Evolutionary conservation across 257 asterid genomes (phyloP), one percentile per base, ranked within the genome.

Genomic region (Primulina huaijiensis): DNA sequence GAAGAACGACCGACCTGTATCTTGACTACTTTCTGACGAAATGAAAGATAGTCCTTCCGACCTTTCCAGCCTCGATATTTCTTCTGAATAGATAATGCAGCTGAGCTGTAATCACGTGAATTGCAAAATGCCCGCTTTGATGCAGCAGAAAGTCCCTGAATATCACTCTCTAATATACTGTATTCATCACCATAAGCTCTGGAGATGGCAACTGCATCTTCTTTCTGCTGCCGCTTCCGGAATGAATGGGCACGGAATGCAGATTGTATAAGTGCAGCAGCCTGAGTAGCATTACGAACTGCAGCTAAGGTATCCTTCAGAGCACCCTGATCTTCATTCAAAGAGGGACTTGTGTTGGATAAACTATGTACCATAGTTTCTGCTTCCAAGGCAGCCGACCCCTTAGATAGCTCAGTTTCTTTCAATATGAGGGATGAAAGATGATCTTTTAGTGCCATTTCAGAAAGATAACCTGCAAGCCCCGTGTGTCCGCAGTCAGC

Each of bases 211-310:
- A 46, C 53, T 17, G 80, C 64, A 57, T 81, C 76, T 69, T 82
- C 89, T 69, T 72, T 82, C 59, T 84, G 86, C 82, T 79, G 95
- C 80, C 98, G 83, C 82, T 59, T 91, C 79, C 83, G 80, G 84
- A 94, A 91, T 12, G 99, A 94, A 86, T 91, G 97, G 29, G 95
- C 95, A 56, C 98, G 99, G 62, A 94, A 91, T 16, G 98, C 99
- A 43, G 93, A 86, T 77, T 94, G 99, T 75, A 94, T 94, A 19
- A 95, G 96, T 58, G 98, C 97, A 67, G 99, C 99, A 68, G 99
- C 97, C 83, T 85, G 87, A 64, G 97, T 72, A 34, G 96, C 93
- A 79, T 84, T 91, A 8, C 97, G 87, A 23, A 85, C 96, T 8
- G 97, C 99, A 73, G 89, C 90, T 77, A 94, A 83, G 25, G 89